Percentiles rank a stretch among this genome's conserved stretches.
Conservation (phyloP, 106 monocot genomes). For the Alisma plantagoaquatica region DNA sequence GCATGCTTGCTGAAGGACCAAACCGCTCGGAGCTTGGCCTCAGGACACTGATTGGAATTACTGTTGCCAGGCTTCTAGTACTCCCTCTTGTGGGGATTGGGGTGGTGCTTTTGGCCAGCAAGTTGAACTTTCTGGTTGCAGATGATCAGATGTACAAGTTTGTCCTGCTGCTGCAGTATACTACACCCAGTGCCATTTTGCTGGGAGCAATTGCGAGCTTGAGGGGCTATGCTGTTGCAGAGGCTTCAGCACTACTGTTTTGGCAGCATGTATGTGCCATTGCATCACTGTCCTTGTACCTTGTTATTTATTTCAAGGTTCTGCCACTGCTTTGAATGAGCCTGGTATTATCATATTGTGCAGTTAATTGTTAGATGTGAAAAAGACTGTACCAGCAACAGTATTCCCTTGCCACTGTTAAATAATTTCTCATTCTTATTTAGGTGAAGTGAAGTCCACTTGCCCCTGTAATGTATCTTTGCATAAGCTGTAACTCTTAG, state of each 20-base stretch:
- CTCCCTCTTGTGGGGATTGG: conserved; percentile 78
- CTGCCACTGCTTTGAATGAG: too few species aligned
- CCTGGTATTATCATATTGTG: too few species aligned
- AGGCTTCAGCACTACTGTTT: conserved; percentile 83
- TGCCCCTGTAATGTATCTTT: too few species aligned
- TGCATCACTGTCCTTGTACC: conserved; percentile 69
- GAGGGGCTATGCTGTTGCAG: conserved; percentile 84
- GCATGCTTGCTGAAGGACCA: conserved; percentile 87
- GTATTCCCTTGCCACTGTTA: too few species aligned
- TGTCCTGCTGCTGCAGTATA: conserved; percentile 80
- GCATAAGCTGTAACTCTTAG: too few species aligned
- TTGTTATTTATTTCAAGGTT: conserved; percentile 81
- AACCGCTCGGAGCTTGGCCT: conserved; percentile 68
- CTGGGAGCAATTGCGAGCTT: conserved; percentile 91
- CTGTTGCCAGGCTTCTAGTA: conserved; percentile 67
- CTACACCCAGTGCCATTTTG: conserved; percentile 81
- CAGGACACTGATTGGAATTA: conserved; percentile 63
- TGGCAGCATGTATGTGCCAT: conserved; percentile 92
- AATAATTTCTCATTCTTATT: too few species aligned
- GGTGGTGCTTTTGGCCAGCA: conserved; percentile 52
- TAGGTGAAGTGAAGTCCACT: too few species aligned
- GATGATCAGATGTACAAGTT: conserved; percentile 69
- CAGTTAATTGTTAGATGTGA: too few species aligned
- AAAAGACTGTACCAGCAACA: too few species aligned
- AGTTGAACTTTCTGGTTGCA: conserved; percentile 38